Conservation (phyloP, 164 flowering plant species). For the Vitis cinerea region DNA sequence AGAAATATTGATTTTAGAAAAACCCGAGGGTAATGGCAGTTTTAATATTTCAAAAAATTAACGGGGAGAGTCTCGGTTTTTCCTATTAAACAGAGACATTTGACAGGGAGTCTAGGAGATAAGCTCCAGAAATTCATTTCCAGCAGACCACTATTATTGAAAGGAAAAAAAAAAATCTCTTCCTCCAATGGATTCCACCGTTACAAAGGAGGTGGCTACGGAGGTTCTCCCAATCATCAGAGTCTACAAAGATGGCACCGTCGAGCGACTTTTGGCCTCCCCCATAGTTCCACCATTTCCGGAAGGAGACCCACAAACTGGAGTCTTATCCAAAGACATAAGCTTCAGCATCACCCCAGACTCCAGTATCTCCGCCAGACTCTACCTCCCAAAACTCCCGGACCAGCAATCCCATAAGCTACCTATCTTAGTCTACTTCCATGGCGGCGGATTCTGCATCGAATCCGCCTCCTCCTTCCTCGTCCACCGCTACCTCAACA, state of each 20-base stretch:
- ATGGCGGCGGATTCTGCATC: conserved; percentile 54
- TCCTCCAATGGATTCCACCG: too few species aligned
- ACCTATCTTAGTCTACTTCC: conserved; percentile 55
- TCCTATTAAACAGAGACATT: too few species aligned
- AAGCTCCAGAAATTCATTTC: too few species aligned
- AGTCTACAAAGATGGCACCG: conserved; percentile 44
- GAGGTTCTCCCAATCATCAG: conserved; percentile 36
- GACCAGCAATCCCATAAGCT: conserved; percentile 14
- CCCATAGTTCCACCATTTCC: conserved; percentile 23
- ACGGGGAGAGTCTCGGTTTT: too few species aligned
- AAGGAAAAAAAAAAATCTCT: too few species aligned
- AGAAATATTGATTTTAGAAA: too few species aligned
- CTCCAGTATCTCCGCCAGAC: conserved; percentile 29
- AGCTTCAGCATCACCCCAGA: conserved; percentile 16
- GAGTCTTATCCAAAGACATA: conserved; percentile 49
- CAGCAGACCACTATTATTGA: too few species aligned
- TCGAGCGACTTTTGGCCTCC: conserved; percentile 26
- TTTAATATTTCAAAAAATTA: too few species aligned
- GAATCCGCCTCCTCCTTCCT: conserved; percentile 40
- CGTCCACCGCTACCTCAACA: conserved; percentile 28
- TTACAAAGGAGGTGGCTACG: conserved; percentile 14
- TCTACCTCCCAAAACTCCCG: conserved; percentile 37
- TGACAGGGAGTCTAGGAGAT: too few species aligned
- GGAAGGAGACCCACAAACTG: conserved; percentile 27
- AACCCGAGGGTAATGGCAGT: too few species aligned